Conservation (phyloP, 202 grass and related monocot species). For the Digitaria exilis region DNA sequence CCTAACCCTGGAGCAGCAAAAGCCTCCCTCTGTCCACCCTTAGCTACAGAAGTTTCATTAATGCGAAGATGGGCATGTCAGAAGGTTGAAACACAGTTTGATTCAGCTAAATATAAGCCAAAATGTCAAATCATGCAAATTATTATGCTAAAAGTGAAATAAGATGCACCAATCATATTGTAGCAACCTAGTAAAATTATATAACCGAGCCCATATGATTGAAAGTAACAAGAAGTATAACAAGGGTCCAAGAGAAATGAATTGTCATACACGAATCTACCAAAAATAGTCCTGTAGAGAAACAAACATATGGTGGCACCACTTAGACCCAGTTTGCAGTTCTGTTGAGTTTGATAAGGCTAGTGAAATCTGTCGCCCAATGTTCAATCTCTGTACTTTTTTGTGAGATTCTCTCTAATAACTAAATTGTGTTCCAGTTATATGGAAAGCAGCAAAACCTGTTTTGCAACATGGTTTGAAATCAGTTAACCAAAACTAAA, state of each 20-base stretch:
- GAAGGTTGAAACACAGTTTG: neutral
- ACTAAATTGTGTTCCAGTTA: neutral
- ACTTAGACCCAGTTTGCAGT: neutral
- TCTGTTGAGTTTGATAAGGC: neutral
- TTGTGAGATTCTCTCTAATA: neutral
- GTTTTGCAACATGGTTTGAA: neutral
- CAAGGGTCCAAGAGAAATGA: neutral
- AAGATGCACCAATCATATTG: neutral
- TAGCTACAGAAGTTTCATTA: conserved; percentile 60
- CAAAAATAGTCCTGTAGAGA: neutral
- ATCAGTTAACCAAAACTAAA: neutral
- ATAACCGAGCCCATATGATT: neutral
- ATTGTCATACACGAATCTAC: neutral
- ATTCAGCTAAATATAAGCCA: neutral
- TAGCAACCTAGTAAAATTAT: neutral
- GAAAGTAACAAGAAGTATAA: neutral
- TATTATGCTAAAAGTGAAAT: neutral
- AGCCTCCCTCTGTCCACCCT: conserved; percentile 46
- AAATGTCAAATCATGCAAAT: conserved; percentile 22
- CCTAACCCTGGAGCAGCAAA: conserved; percentile 42
- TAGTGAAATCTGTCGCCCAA: neutral
- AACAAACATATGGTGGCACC: neutral
- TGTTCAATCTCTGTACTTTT: neutral
- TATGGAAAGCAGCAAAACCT: neutral
- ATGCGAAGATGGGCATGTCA: neutral